Conservation (phyloP, 2,329 filamentous ascomycete genomes). For the Alternaria rosae region DNA sequence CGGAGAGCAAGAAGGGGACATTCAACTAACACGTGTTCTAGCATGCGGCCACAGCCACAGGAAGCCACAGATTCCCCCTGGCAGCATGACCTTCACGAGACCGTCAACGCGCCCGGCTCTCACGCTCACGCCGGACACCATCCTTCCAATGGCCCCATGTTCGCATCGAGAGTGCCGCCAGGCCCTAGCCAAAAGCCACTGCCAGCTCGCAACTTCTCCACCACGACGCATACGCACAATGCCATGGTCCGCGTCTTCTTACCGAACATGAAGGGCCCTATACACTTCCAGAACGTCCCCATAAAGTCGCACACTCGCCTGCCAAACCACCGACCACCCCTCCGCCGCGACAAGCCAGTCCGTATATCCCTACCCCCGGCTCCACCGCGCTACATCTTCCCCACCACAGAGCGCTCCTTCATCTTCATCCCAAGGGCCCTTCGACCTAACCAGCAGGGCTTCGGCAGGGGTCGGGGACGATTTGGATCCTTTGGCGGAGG, state of each 20-base stretch:
- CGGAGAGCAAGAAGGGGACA: neutral
- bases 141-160: constrained; percentile 25
- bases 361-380: constrained; percentile 86
- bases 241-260: constrained; percentile 84
- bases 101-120: constrained; percentile 53
- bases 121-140: constrained; percentile 35
- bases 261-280: constrained; percentile 74
- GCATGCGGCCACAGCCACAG: constrained; percentile 51
- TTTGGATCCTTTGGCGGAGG: constrained; percentile 69
- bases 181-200: constrained; percentile 42
- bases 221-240: constrained; percentile 82
- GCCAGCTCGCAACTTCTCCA: constrained; percentile 68
- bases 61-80: constrained; percentile 75
- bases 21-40: constrained; percentile 43
- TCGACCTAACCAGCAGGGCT: constrained; percentile 87
- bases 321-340: constrained; percentile 90
- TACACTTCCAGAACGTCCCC: constrained; percentile 76
- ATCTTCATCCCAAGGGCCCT: constrained; percentile 96
- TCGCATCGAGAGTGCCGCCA: constrained; percentile 29
- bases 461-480: constrained; percentile 71
- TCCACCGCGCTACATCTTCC: constrained; percentile 87
- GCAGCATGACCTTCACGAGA: constrained; percentile 95
- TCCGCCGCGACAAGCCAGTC: constrained; percentile 95
- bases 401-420: constrained; percentile 88
- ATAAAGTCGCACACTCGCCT: constrained; percentile 93